phyloP scores from a whole-genome alignment of 2,329 filamentous ascomycete species.

The Malbranchea cinnamomea region DNA sequence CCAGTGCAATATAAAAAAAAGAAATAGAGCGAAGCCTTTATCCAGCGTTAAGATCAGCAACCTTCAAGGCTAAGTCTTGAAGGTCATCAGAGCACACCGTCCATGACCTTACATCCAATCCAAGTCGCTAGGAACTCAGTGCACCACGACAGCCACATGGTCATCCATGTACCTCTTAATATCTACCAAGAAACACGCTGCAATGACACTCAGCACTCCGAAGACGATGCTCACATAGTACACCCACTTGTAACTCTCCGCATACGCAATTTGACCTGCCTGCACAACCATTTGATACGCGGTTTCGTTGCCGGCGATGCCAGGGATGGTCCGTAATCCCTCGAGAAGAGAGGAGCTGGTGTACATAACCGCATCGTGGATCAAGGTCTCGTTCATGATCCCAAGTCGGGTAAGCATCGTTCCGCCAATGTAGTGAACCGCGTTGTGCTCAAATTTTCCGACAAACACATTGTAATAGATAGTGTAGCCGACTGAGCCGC shows the following conservation, averaged over 20 bases:
- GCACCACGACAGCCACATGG: conserved; percentile 39
- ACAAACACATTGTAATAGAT: conserved; percentile 39
- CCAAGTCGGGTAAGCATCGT: conserved; percentile 35
- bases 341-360: conserved; percentile 39
- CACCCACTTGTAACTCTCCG: conserved; percentile 44
- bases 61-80: no score
- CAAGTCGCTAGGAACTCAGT: conserved; percentile 8
- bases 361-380: conserved; percentile 37
- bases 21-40: no score
- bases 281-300: conserved; percentile 38
- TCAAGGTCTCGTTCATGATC: conserved; percentile 34
- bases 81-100: no score
- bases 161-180: conserved; percentile 45
- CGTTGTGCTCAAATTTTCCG: conserved; percentile 31
- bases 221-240: conserved; percentile 51
- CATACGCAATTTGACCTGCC: conserved; percentile 42
- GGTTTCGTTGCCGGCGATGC: conserved; percentile 36
- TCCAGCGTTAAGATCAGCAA: no score
- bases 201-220: conserved; percentile 40
- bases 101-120: no score
- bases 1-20: no score
- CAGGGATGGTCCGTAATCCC: conserved; percentile 34
- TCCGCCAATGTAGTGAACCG: conserved; percentile 35
- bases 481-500: conserved; percentile 50
- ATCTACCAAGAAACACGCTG: conserved; percentile 43